A percentile compares a stretch with the other conserved stretches of the same genome.
Conservation (phyloP, 495 filamentous ascomycete species). For the Penicillium pancosmium region DNA sequence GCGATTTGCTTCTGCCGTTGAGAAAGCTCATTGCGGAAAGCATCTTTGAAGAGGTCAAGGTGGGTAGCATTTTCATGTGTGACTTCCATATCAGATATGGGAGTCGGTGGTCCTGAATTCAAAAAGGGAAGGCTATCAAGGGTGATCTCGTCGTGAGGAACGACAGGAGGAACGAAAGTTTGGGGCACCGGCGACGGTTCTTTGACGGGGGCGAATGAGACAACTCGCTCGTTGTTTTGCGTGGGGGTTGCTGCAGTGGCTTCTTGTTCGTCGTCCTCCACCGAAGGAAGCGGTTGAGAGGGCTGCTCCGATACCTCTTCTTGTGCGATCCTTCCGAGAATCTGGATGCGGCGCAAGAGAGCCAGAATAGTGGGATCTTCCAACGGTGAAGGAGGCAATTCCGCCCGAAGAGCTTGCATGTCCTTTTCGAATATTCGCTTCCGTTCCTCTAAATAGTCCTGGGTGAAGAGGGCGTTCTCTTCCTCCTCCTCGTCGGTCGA, state of each 20-base stretch:
- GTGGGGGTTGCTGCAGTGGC: background rate
- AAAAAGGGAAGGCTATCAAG: constrained; percentile 54
- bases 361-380: constrained; percentile 49
- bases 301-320: constrained; percentile 16
- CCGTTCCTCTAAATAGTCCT: constrained; percentile 54
- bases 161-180: constrained; percentile 15
- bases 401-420: constrained; percentile 45
- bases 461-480: constrained; percentile 48
- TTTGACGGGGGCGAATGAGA: constrained; percentile 15
- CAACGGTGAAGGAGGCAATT: constrained; percentile 47
- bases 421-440: constrained; percentile 52
- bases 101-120: constrained; percentile 48
- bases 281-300: constrained; percentile 10
- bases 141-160: constrained; percentile 18
- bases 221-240: constrained; percentile 15
- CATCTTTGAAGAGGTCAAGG: constrained; percentile 39
- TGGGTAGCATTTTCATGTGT: constrained; percentile 44
- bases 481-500: constrained; percentile 52
- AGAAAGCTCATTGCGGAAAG: constrained; percentile 38
- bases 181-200: constrained; percentile 15
- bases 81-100: constrained; percentile 52
- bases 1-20: constrained; percentile 46
- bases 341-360: constrained; percentile 47
- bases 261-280: constrained; percentile 18
- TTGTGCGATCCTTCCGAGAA: constrained; percentile 45